Conservation (phyloP, 1,139 yeast genomes). For the Geotrichum reessii region DNA sequence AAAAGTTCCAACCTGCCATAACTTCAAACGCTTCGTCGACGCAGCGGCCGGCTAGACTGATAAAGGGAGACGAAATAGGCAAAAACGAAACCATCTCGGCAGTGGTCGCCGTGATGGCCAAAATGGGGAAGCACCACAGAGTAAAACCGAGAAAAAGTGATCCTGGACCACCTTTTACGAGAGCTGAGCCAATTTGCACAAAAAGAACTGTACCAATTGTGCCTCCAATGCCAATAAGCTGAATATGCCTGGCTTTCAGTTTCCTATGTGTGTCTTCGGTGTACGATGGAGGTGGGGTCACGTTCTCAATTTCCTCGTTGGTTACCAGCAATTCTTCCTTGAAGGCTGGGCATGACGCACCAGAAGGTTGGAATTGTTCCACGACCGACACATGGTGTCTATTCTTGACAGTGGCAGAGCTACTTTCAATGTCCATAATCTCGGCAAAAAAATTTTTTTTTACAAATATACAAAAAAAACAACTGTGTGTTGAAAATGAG, state of each 20-base stretch:
- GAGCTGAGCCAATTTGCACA: conserved; percentile 67
- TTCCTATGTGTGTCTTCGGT: conserved; percentile 13
- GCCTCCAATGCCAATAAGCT: conserved; percentile 77
- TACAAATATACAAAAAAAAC: background rate
- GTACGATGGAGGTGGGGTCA: background rate
- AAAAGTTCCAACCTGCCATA: conserved; percentile 76
- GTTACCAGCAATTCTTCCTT: background rate
- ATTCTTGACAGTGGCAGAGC: background rate
- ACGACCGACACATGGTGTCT: background rate
- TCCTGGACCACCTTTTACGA: conserved; percentile 71
- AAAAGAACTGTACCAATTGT: conserved; percentile 77
- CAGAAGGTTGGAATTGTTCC: background rate
- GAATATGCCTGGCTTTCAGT: conserved; percentile 43
- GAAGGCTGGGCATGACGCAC: background rate
- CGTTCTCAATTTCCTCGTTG: background rate
- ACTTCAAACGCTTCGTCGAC: conserved; percentile 68
- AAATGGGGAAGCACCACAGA: conserved; percentile 55
- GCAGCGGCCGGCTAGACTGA: conserved; percentile 51
- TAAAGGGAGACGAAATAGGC: conserved; percentile 66
- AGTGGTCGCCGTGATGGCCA: conserved; percentile 62
- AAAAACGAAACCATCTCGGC: conserved; percentile 81
- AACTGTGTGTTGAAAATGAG: background rate
- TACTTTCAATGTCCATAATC: background rate
- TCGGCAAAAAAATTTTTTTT: background rate
- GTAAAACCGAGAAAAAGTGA: conserved; percentile 63